Conservation (phyloP, 2,329 filamentous ascomycete species). For the Chaetomiaceae sp. region DNA sequence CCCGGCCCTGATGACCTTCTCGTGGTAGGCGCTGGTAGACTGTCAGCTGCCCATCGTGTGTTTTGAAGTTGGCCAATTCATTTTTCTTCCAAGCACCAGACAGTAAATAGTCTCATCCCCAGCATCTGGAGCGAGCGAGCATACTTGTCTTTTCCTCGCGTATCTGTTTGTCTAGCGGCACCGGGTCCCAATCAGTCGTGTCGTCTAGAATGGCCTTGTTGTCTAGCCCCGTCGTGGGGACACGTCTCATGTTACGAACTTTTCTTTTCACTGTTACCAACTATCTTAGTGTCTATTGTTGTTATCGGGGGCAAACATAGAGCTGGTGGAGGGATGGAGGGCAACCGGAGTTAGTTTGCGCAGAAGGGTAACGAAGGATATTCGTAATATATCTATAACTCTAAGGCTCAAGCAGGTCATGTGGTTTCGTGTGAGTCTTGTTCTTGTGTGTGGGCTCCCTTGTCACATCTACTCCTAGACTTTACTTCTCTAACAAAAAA, state of each 20-base stretch:
- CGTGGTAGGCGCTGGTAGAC: conserved; percentile 47
- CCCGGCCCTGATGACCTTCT: conserved; percentile 74
- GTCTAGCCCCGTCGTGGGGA: not conserved
- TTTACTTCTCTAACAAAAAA: too few species aligned
- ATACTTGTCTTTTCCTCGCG: not conserved
- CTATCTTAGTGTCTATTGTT: not conserved
- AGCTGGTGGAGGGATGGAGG: not conserved
- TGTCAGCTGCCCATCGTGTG: not conserved
- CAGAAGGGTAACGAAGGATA: not conserved
- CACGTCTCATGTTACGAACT: conserved; percentile 6
- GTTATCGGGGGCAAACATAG: not conserved
- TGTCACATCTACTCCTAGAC: too few species aligned
- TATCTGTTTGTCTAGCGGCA: not conserved
- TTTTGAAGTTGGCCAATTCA: not conserved
- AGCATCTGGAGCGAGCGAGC: too few species aligned
- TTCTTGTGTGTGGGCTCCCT: too few species aligned
- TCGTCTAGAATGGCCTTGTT: not conserved
- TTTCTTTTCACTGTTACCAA: not conserved
- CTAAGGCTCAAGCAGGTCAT: too few species aligned
- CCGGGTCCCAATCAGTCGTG: too few species aligned
- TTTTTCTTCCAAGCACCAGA: too few species aligned
- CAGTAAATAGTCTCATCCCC: too few species aligned
- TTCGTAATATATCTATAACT: too few species aligned
- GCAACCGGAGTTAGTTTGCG: not conserved
- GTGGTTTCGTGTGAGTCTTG: too few species aligned